Percentiles rank a stretch among this genome's conserved stretches.
Evolutionary conservation across 345 rosid genomes (phyloP).

Genomic region (Boechera divaricarpa): DNA sequence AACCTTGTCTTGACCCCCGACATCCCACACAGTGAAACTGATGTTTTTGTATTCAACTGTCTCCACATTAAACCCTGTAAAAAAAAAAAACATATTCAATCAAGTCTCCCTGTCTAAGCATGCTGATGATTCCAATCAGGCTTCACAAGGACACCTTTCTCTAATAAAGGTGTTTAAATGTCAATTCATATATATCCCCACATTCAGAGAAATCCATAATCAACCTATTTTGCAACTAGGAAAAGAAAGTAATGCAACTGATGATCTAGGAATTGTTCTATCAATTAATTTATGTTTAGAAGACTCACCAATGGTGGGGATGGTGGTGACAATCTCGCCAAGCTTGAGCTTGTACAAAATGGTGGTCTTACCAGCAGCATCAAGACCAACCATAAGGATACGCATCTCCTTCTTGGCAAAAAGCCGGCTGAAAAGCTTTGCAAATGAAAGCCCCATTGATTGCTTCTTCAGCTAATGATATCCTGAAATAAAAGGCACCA

Average conservation of each 20-base stretch:
- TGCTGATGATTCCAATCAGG: no score
- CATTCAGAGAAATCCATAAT: no score
- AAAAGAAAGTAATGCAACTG: no score
- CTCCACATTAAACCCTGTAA: constrained; percentile 68
- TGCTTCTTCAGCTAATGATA: constrained; percentile 52
- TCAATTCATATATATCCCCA: no score
- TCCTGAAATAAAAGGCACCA: no score
- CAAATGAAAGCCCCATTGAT: constrained; percentile 64
- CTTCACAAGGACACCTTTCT: no score
- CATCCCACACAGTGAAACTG: constrained; percentile 97
- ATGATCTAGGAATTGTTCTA: no score
- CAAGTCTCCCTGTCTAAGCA: no score
- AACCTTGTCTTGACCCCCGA: constrained; percentile 81
- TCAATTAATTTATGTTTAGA: no score
- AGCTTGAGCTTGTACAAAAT: constrained; percentile 56
- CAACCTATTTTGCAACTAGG: no score
- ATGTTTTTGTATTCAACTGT: constrained; percentile 90
- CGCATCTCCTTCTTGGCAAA: constrained; percentile 81
- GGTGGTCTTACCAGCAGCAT: constrained; percentile 81
- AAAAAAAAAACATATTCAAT: no score
- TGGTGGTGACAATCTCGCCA: constrained; percentile 68
- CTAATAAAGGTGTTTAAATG: no score
- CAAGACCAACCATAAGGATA: constrained; percentile 81
- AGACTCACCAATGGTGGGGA: constrained; percentile 56
- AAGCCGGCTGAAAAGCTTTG: constrained; percentile 12